A percentile compares a stretch with the other conserved stretches of the same genome.
Evolutionary conservation across 768 basidiomycete species (phyloP).

Genomic region (Rhodotorula diobovata): DNA sequence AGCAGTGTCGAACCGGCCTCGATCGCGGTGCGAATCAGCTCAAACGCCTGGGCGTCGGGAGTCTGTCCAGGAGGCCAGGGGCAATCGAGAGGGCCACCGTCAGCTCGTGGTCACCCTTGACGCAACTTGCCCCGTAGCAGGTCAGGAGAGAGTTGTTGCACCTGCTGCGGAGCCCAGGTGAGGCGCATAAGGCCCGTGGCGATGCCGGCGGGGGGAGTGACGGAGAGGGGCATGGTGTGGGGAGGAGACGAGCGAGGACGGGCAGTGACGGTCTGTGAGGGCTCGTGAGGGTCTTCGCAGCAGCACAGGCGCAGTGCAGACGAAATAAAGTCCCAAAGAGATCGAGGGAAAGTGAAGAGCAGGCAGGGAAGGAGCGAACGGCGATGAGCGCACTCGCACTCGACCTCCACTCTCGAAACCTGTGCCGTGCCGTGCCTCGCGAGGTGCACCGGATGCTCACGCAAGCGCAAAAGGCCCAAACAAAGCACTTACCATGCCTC

Average conservation of each 20-base stretch:
- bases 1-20: constrained; percentile 47
- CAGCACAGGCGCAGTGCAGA: neutral
- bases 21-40: constrained; percentile 55
- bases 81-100: neutral
- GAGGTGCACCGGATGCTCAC: no score
- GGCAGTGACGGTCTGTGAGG: no score
- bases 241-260: neutral
- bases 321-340: neutral
- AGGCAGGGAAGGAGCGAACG: neutral
- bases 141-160: neutral
- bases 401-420: no score
- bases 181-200: constrained; percentile 50
- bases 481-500: no score
- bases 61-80: constrained; percentile 7
- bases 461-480: no score
- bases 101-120: neutral
- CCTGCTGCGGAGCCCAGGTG: constrained; percentile 51
- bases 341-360: neutral
- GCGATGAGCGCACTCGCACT: no score
- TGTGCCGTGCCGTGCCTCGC: no score
- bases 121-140: neutral
- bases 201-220: constrained; percentile 41
- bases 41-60: constrained; percentile 61
- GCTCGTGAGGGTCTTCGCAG: no score
- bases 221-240: neutral